Conservation (phyloP, 2,329 filamentous ascomycete species). For the Fusarium sp. region DNA sequence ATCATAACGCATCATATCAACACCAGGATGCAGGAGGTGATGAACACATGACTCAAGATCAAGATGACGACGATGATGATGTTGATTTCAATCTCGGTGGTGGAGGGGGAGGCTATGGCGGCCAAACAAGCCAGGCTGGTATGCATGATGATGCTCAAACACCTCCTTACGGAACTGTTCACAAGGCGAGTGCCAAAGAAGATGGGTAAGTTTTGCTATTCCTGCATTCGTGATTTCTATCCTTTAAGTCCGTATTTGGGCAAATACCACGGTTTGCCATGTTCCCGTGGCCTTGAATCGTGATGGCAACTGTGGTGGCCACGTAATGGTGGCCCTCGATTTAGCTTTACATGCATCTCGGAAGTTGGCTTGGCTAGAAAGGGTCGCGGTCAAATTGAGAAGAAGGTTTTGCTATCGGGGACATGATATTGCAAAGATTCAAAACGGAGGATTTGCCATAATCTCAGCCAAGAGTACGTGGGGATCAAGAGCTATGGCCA, state of each 20-base stretch:
- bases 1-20: constrained; percentile 39
- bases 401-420: constrained; percentile 43
- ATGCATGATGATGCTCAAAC: constrained; percentile 51
- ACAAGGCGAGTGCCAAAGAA: constrained; percentile 73
- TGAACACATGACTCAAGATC: constrained; percentile 59
- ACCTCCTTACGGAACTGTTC: constrained; percentile 54
- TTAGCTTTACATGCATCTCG: constrained; percentile 40
- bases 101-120: constrained; percentile 51
- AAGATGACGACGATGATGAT: constrained; percentile 67
- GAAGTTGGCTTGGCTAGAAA: constrained; percentile 48
- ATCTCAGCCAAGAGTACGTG: constrained; percentile 40
- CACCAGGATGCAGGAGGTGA: constrained; percentile 49
- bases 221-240: constrained; percentile 44
- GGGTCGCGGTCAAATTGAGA: constrained; percentile 47
- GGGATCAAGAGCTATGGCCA: constrained; percentile 45
- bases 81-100: constrained; percentile 70
- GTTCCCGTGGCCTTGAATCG: constrained; percentile 32
- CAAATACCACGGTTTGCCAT: constrained; percentile 24
- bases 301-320: constrained; percentile 38
- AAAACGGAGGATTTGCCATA: constrained; percentile 41
- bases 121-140: constrained; percentile 46
- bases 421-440: constrained; percentile 44
- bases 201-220: constrained; percentile 57
- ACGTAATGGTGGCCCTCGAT: constrained; percentile 40
- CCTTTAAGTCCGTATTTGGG: constrained; percentile 20